phyloP scores from a whole-genome alignment of 169 alveolate species.

The Eimeria brunetti region DNA sequence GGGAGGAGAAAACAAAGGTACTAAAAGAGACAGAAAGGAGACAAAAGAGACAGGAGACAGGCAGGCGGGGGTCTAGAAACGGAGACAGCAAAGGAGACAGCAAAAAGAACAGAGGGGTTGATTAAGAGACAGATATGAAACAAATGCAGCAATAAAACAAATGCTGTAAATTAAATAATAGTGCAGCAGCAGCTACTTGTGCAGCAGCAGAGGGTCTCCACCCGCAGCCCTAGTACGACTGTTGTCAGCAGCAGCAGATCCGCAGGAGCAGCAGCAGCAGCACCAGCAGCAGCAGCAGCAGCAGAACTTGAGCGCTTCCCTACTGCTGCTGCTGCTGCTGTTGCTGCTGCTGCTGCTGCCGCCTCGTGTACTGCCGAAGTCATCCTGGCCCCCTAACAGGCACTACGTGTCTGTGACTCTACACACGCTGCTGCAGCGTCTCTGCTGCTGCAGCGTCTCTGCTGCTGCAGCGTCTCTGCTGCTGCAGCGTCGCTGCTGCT shows the following conservation, averaged over 20 bases:
- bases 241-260: constrained; percentile 15
- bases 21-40: not conserved
- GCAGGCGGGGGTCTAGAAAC: no score
- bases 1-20: not conserved
- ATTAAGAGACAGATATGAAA: not conserved
- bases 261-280: constrained; percentile 6
- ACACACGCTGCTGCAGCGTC: no score
- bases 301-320: not conserved
- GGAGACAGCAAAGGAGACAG: not conserved
- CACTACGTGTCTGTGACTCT: no score
- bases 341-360: constrained; percentile 1
- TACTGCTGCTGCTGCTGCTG: not conserved
- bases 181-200: constrained; percentile 10
- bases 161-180: not conserved
- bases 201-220: constrained; percentile 49
- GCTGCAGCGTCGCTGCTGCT: not conserved
- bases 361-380: not conserved
- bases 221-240: constrained; percentile 12
- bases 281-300: not conserved
- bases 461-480: no score
- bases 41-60: no score
- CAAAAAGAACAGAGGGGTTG: not conserved
- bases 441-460: no score
- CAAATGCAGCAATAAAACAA: not conserved
- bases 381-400: not conserved